Base-by-base conservation (phyloP, 1,284 basidiomycete species). In the Gomphus bonarii region DNA sequence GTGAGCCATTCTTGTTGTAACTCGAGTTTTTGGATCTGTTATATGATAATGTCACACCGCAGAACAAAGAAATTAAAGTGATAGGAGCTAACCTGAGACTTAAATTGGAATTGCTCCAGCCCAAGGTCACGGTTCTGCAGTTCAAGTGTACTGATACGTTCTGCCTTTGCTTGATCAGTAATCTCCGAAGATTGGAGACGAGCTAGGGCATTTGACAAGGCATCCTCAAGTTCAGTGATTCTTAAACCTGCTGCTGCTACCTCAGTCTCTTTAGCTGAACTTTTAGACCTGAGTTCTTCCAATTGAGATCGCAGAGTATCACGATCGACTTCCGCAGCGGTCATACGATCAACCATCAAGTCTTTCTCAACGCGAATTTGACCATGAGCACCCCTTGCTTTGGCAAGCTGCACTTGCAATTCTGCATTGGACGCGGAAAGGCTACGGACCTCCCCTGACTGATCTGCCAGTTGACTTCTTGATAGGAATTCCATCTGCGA, bases 311-410 rank as follows among this genome's bases (percentile, higher is more conserved):
- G 76, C 51, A 87, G 66, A 8, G 70, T 69, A 18, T 88, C 83
- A 14, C 84, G 78, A 57, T 90, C 87, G 20, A 66, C 71, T 64
- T 90, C 87, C 0, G 73, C 71, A n/a, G 72, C 70, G 36, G 67
- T 69, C 28, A 87, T 68, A 60, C 83, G 84, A 61, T 88, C 84
- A 40, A 64, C 69, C 36, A 88, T 66, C 49, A 79, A 72, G 57
- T 89, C 88, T 70, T 89, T 89, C 73, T 91, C 88, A 20, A 85
- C 85, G n/a, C 85, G 81, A 10, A 85, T 77, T 65, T 86, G 83
- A 3, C 86, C 86, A 64, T 88, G 84, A 16, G 80, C 80, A 18
- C 80, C 79, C 50, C 87, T 82, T 46, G 87, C 85, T 69, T 86
- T 88, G 4, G 79, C 78, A 9, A 90, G 65, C 63, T 88, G 82